These are phyloP conservation scores for Fraxinus dipetala DNA, from an alignment of 305 asterid species.

Conservation along the genomic window DNA sequence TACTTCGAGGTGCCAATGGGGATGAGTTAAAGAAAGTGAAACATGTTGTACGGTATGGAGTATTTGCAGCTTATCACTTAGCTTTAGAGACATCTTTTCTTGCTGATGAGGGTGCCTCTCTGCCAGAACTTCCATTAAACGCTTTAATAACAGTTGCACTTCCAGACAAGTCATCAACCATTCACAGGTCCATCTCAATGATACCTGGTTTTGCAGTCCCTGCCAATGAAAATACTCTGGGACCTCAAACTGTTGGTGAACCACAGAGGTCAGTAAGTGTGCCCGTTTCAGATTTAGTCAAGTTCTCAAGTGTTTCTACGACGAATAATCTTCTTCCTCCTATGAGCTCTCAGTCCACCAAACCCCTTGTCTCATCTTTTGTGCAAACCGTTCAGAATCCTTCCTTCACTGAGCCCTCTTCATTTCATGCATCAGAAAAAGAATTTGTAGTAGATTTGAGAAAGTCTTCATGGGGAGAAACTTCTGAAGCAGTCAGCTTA, in stretches of 20 bases:
- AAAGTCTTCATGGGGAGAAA: slow-evolving; percentile 33
- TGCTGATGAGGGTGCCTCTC: slow-evolving; percentile 97
- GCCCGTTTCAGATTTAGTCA: slow-evolving; percentile 46
- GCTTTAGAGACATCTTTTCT: slow-evolving; percentile 96
- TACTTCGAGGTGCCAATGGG: slow-evolving; percentile 85
- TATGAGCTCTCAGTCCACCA: slow-evolving; percentile 31
- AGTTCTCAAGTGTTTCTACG: slow-evolving; percentile 31
- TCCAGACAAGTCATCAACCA: slow-evolving; percentile 63
- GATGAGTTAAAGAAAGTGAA: slow-evolving; percentile 95
- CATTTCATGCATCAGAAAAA: slow-evolving; percentile 35
- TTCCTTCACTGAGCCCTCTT: slow-evolving; percentile 33
- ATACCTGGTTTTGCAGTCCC: slow-evolving; percentile 59
- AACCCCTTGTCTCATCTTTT: slow-evolving; percentile 40
- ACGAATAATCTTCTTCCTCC: slow-evolving; percentile 27
- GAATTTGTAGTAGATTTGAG: slow-evolving; percentile 22
- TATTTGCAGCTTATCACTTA: slow-evolving; percentile 95
- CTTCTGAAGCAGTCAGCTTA: slow-evolving; percentile 27
- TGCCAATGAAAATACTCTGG: slow-evolving; percentile 37
- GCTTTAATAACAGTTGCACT: slow-evolving; percentile 72
- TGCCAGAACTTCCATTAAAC: slow-evolving; percentile 70
- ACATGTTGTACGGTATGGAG: slow-evolving; percentile 88
- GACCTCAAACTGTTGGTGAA: slow-evolving; percentile 47
- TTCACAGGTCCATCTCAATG: slow-evolving; percentile 73
- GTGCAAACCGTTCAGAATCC: slow-evolving; percentile 29
- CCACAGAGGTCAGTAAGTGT: slow-evolving; percentile 54